Conservation (phyloP, 768 basidiomycete species). For the Cyathus striatus region DNA sequence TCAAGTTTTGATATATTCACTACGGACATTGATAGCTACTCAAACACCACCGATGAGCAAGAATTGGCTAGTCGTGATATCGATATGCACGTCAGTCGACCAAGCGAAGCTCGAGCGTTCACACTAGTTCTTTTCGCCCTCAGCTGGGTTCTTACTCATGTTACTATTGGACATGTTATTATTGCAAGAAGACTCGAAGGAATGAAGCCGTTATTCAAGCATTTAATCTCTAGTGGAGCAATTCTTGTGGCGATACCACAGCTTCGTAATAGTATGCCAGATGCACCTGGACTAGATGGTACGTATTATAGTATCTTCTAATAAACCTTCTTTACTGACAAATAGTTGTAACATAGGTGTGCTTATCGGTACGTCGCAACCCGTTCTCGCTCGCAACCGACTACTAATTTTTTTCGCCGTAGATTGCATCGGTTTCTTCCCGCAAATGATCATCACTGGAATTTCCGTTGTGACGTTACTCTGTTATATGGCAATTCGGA, state of each 20-base stretch:
- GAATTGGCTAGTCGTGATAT: conserved; percentile 35
- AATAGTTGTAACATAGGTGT: conserved; percentile 40
- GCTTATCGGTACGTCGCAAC: conserved; percentile 36
- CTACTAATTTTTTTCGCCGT: background rate
- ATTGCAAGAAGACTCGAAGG: conserved; percentile 31
- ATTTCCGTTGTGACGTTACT: conserved; percentile 36
- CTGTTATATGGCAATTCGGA: conserved; percentile 37
- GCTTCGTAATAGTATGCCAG: conserved; percentile 50
- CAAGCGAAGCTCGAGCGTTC: conserved; percentile 38
- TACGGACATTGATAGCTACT: conserved; percentile 30
- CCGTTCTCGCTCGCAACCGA: background rate
- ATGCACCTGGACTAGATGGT: conserved; percentile 48
- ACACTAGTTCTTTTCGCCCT: conserved; percentile 40
- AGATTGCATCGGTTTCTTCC: conserved; percentile 56
- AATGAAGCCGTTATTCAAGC: conserved; percentile 24
- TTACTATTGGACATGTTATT: conserved; percentile 39
- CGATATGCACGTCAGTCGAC: conserved; percentile 38
- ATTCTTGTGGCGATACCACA: conserved; percentile 45
- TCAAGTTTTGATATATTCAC: conserved; percentile 42
- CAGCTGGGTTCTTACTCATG: conserved; percentile 53
- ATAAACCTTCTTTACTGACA: too few species aligned
- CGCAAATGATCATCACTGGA: conserved; percentile 48
- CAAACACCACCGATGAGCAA: conserved; percentile 13
- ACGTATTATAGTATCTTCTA: too few species aligned
- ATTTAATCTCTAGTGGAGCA: conserved; percentile 32